Percentiles rank a stretch among this genome's conserved stretches.
Conservation (phyloP, 139 green algal genomes). For the Pedinophyceae sp. region DNA sequence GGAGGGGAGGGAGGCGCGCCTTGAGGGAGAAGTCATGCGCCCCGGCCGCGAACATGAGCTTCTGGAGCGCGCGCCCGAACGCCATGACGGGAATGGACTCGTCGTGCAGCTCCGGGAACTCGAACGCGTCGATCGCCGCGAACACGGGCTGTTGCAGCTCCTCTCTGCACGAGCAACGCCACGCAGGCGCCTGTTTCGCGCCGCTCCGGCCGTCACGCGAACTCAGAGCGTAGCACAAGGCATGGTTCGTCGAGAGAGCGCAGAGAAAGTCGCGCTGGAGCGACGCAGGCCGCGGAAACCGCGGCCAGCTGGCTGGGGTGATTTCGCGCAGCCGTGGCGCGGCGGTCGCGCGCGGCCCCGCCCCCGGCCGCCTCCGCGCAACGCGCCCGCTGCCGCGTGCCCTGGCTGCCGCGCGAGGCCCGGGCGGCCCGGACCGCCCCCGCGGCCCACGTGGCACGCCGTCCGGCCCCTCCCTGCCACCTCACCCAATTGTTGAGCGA, state of each 20-base stretch:
- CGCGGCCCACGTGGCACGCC: too few species aligned
- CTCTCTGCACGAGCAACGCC: constrained; percentile 31
- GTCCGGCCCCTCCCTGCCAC: too few species aligned
- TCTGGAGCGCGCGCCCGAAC: constrained; percentile 42
- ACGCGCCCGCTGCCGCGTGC: neutral
- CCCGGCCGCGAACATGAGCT: constrained; percentile 52
- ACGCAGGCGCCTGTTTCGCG: neutral
- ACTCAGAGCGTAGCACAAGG: neutral
- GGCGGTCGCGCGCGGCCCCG: neutral
- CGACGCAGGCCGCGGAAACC: neutral
- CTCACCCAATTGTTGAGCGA: too few species aligned
- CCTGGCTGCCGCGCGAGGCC: neutral
- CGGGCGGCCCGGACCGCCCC: too few species aligned
- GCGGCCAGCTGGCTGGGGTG: neutral
- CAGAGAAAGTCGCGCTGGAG: neutral
- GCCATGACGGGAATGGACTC: constrained; percentile 64
- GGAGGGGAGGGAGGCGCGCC: neutral
- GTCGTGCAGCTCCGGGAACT: constrained; percentile 88
- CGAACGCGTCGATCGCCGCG: constrained; percentile 55
- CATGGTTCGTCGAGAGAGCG: neutral
- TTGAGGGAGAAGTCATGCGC: constrained; percentile 58
- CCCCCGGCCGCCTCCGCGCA: neutral
- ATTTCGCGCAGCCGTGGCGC: too few species aligned
- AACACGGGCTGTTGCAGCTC: constrained; percentile 77
- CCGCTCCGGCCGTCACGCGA: neutral